Evolutionary conservation across 2,329 filamentous ascomycete species (phyloP).

Genomic region (Botryotinia calthae): DNA sequence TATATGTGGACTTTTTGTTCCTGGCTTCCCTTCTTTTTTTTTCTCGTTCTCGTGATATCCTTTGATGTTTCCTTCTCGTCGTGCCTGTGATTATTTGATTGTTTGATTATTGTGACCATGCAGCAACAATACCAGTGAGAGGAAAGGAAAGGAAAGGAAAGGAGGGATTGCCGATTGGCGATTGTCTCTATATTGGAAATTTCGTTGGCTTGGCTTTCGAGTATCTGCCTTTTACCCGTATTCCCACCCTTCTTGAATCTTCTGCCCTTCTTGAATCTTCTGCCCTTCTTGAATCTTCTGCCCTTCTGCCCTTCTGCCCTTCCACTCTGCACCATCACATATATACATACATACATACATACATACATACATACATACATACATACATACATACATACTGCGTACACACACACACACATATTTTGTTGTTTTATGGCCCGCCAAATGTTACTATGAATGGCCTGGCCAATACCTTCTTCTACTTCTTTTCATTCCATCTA

Average conservation of each 20-base stretch:
- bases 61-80: background rate
- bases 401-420: background rate
- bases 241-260: background rate
- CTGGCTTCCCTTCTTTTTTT: background rate
- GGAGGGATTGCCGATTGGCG: background rate
- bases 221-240: background rate
- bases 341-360: background rate
- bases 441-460: background rate
- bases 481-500: background rate
- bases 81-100: background rate
- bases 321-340: background rate
- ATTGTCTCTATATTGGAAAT: background rate
- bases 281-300: background rate
- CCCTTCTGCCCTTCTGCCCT: background rate
- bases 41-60: background rate
- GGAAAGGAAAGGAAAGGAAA: background rate
- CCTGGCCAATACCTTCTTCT: background rate
- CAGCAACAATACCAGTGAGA: background rate
- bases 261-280: background rate
- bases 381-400: background rate
- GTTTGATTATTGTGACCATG: background rate
- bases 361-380: background rate
- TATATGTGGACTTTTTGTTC: background rate
- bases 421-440: background rate
- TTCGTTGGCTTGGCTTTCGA: background rate